Base-by-base conservation (phyloP, 2,329 filamentous ascomycete species). In the Trichoderma afroharzianum region DNA sequence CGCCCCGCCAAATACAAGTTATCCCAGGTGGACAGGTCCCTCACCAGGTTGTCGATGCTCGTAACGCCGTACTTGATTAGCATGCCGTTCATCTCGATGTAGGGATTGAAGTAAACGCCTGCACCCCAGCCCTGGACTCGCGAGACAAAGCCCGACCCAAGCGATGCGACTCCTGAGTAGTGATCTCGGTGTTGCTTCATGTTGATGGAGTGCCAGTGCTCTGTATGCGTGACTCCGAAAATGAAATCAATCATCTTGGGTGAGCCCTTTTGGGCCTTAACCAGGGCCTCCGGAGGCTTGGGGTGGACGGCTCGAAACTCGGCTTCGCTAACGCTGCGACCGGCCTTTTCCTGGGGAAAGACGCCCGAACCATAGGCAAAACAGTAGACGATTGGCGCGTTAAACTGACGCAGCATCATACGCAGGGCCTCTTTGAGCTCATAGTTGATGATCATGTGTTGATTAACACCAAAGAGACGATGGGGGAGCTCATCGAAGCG, bases 221-320 rank as follows among this genome's bases (percentile, higher is more conserved):
- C 93, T 1, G 93, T 94, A 81, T 97, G 93, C 1, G 93, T 93
- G 12, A 98, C 95, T 30, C 95, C 96, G 79, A 99, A 96, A 76
- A 99, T 97, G 80, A 99, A 97, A 82, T 99, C 96, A 74, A 99
- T 97, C 91, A 98, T 97, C 84, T 98, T 98, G 14, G 94, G 94
- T 1, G 91, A 90, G 33, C 93, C 93, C 77, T 93, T 91, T 81
- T 98, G 95, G 75, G 94, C 93, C 75, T 94, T 93, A 75, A 92
- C 86, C 8, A 98, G 91, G 1, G 93, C 93, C 67, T 90, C 86
- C 1, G 94, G 93, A 1, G 95, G 91, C 73, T 94, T 91, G 7
- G 95, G 92, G 78, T 98, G 95, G 28, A 95, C 88, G 24, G 90
- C 89, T 72, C 82, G 85, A 74, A 89, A 84, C 71, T 88, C 85